phyloP scores from a whole-genome alignment of 2,329 filamentous ascomycete genomes.

The Tolypocladium tropicale region DNA sequence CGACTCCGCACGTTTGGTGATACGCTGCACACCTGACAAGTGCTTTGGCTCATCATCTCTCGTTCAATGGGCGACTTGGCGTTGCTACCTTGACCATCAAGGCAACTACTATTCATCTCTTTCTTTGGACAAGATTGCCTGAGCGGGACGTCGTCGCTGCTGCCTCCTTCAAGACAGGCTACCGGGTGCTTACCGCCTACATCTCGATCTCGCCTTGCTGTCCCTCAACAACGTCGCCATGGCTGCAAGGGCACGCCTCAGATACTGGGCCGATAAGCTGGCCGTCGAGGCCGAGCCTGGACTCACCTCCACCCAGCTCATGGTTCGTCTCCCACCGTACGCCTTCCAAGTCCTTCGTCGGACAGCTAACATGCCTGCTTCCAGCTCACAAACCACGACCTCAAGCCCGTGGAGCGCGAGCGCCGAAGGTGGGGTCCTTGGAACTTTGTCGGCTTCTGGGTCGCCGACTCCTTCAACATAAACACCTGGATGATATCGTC shows the following conservation, averaged over 20 bases:
- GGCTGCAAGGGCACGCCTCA: conserved; percentile 25
- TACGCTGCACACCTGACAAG: neutral
- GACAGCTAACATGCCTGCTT: neutral
- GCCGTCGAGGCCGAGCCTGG: conserved; percentile 68
- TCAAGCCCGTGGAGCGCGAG: conserved; percentile 69
- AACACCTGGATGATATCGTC: conserved; percentile 94
- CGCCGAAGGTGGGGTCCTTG: conserved; percentile 75
- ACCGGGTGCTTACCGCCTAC: neutral
- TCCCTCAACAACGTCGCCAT: conserved; percentile 2
- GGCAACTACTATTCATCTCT: too few relatives aligned
- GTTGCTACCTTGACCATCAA: too few relatives aligned
- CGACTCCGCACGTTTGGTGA: neutral
- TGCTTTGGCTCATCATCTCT: neutral
- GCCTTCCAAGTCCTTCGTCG: conserved; percentile 7
- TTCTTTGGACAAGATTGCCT: neutral
- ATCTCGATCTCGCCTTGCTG: neutral
- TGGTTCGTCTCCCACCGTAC: conserved; percentile 35
- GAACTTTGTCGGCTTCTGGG: conserved; percentile 86
- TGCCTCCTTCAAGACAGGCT: neutral
- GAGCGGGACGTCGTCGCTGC: neutral
- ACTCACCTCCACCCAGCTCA: conserved; percentile 67
- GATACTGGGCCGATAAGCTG: conserved; percentile 45
- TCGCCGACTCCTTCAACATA: conserved; percentile 78
- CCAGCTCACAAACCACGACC: conserved; percentile 69
- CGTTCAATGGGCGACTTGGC: neutral